phyloP scores from a whole-genome alignment of 2,329 filamentous ascomycete species.

The Arthrocladium fulminans region DNA sequence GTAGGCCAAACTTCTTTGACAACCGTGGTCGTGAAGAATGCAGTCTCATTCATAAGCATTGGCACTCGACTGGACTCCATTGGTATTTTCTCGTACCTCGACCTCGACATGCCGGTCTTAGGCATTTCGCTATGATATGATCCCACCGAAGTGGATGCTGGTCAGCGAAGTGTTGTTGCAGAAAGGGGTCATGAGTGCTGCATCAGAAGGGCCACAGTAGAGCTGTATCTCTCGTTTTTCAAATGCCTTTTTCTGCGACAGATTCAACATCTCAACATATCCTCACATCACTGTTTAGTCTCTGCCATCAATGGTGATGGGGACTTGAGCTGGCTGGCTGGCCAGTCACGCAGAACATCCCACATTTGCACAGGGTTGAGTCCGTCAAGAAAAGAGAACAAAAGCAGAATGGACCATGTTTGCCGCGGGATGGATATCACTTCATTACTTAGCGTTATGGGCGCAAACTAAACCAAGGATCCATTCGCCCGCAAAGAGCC shows the following conservation, averaged over 20 bases:
- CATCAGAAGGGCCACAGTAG: not conserved
- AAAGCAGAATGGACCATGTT: not conserved
- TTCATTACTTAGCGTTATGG: constrained; percentile 10
- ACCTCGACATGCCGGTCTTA: not conserved
- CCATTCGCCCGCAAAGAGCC: constrained; percentile 4
- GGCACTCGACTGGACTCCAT: not conserved
- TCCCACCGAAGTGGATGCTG: no score
- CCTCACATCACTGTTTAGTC: not conserved
- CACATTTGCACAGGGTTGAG: not conserved
- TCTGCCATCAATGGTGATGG: not conserved
- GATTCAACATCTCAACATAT: not conserved
- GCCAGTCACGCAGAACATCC: not conserved
- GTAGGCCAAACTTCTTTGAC: not conserved
- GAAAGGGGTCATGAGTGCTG: not conserved
- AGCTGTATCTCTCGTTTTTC: not conserved
- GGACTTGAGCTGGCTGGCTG: not conserved
- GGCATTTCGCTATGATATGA: not conserved
- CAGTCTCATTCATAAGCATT: not conserved
- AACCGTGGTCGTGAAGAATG: not conserved
- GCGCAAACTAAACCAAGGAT: constrained; percentile 6
- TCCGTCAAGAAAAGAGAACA: not conserved
- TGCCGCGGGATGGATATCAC: not conserved
- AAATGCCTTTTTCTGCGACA: not conserved
- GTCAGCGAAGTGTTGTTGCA: not conserved
- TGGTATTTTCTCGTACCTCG: not conserved